Conservation (phyloP, 768 basidiomycete species). For the Postia placenta region DNA sequence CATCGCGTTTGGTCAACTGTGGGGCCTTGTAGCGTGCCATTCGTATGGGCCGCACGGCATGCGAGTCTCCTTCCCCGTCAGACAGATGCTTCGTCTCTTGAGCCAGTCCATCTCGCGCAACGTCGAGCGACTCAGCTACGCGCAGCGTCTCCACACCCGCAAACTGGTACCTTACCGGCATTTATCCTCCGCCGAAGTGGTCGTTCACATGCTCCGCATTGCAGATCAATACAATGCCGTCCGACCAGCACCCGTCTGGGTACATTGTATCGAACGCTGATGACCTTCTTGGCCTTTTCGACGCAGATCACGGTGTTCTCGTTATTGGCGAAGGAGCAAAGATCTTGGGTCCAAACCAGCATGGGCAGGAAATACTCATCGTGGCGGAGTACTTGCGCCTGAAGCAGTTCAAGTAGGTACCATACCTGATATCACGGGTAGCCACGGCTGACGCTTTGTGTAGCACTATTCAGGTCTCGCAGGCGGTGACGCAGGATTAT, state of each 20-base stretch:
- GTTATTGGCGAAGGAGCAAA: slow-evolving; percentile 68
- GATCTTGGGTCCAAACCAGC: slow-evolving; percentile 60
- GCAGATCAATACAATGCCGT: slow-evolving; percentile 67
- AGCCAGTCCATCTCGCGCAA: slow-evolving; percentile 77
- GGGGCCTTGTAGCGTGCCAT: slow-evolving; percentile 78
- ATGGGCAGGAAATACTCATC: slow-evolving; percentile 74
- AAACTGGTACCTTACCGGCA: slow-evolving; percentile 50
- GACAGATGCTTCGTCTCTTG: slow-evolving; percentile 75
- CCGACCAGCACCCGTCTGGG: slow-evolving; percentile 62
- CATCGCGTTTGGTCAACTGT: slow-evolving; percentile 70
- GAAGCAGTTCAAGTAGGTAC: slow-evolving; percentile 59
- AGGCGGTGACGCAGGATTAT: slow-evolving; percentile 62
- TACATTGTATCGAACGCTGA: slow-evolving; percentile 79
- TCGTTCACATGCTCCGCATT: neutral
- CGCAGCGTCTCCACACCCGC: slow-evolving; percentile 64
- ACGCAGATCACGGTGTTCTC: slow-evolving; percentile 69
- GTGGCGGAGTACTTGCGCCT: slow-evolving; percentile 75
- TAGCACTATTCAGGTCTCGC: slow-evolving; percentile 66
- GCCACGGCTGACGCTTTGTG: too few species aligned
- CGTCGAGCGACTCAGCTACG: slow-evolving; percentile 74
- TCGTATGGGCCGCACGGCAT: slow-evolving; percentile 74
- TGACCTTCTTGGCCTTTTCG: slow-evolving; percentile 71
- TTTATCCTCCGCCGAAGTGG: neutral
- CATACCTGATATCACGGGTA: neutral
- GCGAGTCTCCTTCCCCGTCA: slow-evolving; percentile 79